A percentile compares a stretch with the other conserved stretches of the same genome.
These are phyloP conservation scores for Globisporangium perplexum DNA, from an alignment of 352 stramenopile species.

Conservation along the genomic window DNA sequence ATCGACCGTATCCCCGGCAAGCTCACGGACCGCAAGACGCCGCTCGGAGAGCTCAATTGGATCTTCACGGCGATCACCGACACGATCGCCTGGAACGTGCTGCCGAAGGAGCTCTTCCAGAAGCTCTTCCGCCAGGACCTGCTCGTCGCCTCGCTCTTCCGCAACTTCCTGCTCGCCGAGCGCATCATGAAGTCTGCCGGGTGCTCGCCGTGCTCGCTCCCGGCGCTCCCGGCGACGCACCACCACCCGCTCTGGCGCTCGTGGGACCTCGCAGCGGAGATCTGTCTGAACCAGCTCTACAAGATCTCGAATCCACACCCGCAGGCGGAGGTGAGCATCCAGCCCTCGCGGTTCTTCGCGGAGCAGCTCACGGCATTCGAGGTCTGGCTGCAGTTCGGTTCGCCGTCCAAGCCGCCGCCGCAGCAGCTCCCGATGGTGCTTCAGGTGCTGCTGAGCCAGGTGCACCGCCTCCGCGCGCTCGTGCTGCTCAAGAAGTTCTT, in stretches of 20 bases:
- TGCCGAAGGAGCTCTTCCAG: conserved; percentile 96
- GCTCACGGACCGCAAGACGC: conserved; percentile 91
- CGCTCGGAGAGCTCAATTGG: conserved; percentile 98
- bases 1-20: conserved; percentile 90
- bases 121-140: conserved; percentile 99
- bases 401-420: conserved; percentile 84
- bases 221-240: conserved; percentile 91
- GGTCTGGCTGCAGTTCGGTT: conserved; percentile 97
- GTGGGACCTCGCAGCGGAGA: conserved; percentile 98
- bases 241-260: conserved; percentile 97
- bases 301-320: conserved; percentile 68
- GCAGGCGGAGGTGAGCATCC: conserved; percentile 62
- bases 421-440: conserved; percentile 98
- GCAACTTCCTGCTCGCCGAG: conserved; percentile 98
- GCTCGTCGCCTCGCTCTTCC: conserved; percentile 97
- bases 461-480: conserved; percentile 95
- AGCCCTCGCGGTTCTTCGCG: conserved; percentile 95
- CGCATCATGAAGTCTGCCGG: conserved; percentile 93
- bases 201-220: conserved; percentile 89
- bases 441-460: conserved; percentile 95
- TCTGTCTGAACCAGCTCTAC: conserved; percentile 95
- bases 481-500: conserved; percentile 95
- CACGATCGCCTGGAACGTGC: conserved; percentile 99
- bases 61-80: conserved; percentile 99
- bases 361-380: conserved; percentile 99